phyloP scores from a whole-genome alignment of 2,329 filamentous ascomycete species.

The Colletotrichum cuscutae region DNA sequence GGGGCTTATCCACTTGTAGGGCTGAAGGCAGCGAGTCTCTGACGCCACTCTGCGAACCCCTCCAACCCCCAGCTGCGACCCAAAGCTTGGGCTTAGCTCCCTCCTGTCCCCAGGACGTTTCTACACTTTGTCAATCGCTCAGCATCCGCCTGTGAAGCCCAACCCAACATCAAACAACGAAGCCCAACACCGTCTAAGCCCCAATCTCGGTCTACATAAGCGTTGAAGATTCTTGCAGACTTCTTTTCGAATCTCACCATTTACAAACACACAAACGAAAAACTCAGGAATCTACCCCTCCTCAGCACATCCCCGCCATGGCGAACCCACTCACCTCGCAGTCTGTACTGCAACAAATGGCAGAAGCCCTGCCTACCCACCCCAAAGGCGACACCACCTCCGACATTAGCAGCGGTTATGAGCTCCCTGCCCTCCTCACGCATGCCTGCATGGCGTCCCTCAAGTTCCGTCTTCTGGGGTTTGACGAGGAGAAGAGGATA shows the following conservation, averaged over 20 bases:
- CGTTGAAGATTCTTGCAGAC: not conserved
- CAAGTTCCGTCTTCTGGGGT: slow-evolving; percentile 83
- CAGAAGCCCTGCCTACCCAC: slow-evolving; percentile 68
- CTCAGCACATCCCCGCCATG: not conserved
- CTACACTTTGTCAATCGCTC: not conserved
- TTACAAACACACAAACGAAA: slow-evolving; percentile 5
- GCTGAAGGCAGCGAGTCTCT: slow-evolving; percentile 35
- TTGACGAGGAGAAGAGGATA: slow-evolving; percentile 83
- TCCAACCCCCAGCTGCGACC: not conserved
- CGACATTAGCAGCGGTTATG: slow-evolving; percentile 76
- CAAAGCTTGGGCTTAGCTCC: not conserved
- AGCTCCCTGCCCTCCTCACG: slow-evolving; percentile 84
- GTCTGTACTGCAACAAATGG: slow-evolving; percentile 66
- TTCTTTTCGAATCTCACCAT: not conserved
- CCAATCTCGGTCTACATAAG: not conserved
- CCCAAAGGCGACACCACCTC: slow-evolving; percentile 63
- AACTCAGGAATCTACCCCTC: not conserved
- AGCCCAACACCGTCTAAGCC: slow-evolving; percentile 1
- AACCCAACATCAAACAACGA: slow-evolving; percentile 4
- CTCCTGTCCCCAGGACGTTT: not conserved
- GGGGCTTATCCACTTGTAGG: slow-evolving; percentile 36
- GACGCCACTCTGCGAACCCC: slow-evolving; percentile 24
- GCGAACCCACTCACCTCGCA: slow-evolving; percentile 53
- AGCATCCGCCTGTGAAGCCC: not conserved
- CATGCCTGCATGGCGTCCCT: slow-evolving; percentile 86